These are phyloP conservation scores for Flaveria linearis DNA, from an alignment of 129 eudicot genomes.

Conservation along the genomic window DNA sequence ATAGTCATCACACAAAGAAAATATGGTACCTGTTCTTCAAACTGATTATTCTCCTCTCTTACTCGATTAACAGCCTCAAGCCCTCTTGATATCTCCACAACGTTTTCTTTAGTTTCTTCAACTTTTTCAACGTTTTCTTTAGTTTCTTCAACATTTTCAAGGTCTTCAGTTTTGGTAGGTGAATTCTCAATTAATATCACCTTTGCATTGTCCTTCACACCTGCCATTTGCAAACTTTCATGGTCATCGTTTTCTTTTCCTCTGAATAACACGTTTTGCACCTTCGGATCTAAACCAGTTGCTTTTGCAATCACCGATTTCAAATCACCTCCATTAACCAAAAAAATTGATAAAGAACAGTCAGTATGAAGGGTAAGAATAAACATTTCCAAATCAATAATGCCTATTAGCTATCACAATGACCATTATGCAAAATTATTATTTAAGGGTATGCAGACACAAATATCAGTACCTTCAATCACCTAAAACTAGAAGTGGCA, in stretches of 20 bases:
- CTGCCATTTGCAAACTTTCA: slow-evolving; percentile 53
- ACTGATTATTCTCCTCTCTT: slow-evolving; percentile 62
- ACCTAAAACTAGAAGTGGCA: not conserved
- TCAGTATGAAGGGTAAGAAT: not conserved
- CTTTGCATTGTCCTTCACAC: slow-evolving; percentile 72
- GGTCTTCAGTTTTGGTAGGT: slow-evolving; percentile 23
- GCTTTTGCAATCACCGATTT: slow-evolving; percentile 58
- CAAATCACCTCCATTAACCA: slow-evolving; percentile 57
- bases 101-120: slow-evolving; percentile 13
- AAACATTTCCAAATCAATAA: slow-evolving; percentile 1
- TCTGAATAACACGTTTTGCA: slow-evolving; percentile 60
- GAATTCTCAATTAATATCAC: slow-evolving; percentile 53
- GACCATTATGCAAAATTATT: not conserved
- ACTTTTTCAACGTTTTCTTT: slow-evolving; percentile 49
- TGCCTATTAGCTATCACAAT: not conserved
- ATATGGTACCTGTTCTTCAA: slow-evolving; percentile 62
- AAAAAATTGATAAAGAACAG: slow-evolving; percentile 3
- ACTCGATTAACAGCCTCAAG: slow-evolving; percentile 64
- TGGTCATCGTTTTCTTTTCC: slow-evolving; percentile 76
- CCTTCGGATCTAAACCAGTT: slow-evolving; percentile 66
- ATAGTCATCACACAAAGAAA: not conserved
- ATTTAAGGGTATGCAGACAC: not conserved
- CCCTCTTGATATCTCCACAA: slow-evolving; percentile 47
- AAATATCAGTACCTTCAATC: not conserved
- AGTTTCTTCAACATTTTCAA: slow-evolving; percentile 56